Evolutionary conservation across 441 rosid genomes (phyloP).

Genomic region (Adansonia grandidieri): DNA sequence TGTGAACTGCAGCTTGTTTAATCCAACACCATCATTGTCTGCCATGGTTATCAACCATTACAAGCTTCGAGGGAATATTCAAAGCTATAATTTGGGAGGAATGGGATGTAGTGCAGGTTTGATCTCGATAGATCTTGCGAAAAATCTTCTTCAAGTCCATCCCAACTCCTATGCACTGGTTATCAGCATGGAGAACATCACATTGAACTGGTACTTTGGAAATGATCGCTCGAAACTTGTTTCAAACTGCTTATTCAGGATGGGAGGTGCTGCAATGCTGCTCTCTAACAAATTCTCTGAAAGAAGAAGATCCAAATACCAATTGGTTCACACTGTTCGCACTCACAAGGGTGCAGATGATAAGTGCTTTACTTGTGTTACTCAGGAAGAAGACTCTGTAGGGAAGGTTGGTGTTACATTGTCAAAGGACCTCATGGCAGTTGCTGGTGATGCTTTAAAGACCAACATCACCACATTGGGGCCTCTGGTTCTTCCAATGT

Average conservation of each 20-base stretch:
- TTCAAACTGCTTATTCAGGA: slow-evolving; percentile 60
- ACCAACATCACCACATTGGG: slow-evolving; percentile 49
- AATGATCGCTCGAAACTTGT: slow-evolving; percentile 61
- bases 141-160: slow-evolving; percentile 53
- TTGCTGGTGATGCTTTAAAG: slow-evolving; percentile 49
- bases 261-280: slow-evolving; percentile 64
- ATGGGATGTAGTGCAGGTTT: slow-evolving; percentile 70
- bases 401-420: slow-evolving; percentile 44
- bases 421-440: slow-evolving; percentile 48
- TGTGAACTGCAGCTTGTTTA: slow-evolving; percentile 48
- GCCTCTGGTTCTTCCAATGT: slow-evolving; percentile 48
- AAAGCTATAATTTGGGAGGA: slow-evolving; percentile 60
- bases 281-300: slow-evolving; percentile 57
- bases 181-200: slow-evolving; percentile 20
- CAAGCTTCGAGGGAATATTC: slow-evolving; percentile 47
- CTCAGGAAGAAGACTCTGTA: slow-evolving; percentile 54
- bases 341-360: slow-evolving; percentile 64
- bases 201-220: slow-evolving; percentile 46
- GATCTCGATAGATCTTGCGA: slow-evolving; percentile 56
- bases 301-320: slow-evolving; percentile 51
- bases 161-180: slow-evolving; percentile 58
- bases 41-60: slow-evolving; percentile 49
- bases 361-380: slow-evolving; percentile 57
- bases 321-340: slow-evolving; percentile 55
- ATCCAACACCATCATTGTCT: slow-evolving; percentile 45